Evolutionary conservation across 2,329 filamentous ascomycete species (phyloP), one percentile per base, ranked within the genome.

Genomic region (Podosphaera xanthii): DNA sequence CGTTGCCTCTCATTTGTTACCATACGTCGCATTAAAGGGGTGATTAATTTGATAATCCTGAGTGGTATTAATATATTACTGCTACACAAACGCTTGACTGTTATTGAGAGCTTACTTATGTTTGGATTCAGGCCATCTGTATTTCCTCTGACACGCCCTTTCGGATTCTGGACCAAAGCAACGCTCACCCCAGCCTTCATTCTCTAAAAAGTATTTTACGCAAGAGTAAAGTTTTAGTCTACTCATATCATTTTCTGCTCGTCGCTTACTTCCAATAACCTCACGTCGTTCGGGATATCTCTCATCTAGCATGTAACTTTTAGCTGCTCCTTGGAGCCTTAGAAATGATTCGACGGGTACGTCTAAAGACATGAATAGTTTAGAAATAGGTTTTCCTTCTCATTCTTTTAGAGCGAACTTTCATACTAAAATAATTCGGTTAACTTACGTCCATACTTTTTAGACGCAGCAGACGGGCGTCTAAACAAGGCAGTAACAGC

Each of bases 1-100:
- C 67, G 63, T 62, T 69, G 67, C 46, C 65, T 63, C 59, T 69
- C 68, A 56, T 70, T 70, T n/a, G 66, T 69, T 7, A 70, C 67
- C 64, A 68, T 66, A 7, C 68, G 67, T 12, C 67, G 65, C 52
- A 70, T 58, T 7, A 70, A 59, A 40, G 67, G 68, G 33, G 63
- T 67, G 30, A 69, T 61, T 5, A 63, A 57, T 6, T 62, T 57
- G 2, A 67, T 65, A 14, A 69, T 62, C 59, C 67, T 69, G 50
- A 31, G 30, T 5, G 34, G 14, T 50, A 44, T 66, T 60, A 66
- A 60, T 58, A 59, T 48, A 14, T 44, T 44, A 44, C 40, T 44
- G 40, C 40, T 4, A 44, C n/a, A 44, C 10, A 44, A 44, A 14
- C n/a, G 10, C 3, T 44, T 44, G n/a, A 8, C 40, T 44, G 10